Evolutionary conservation across 148 eudicot species (phyloP).

Genomic region (Fagopyrum tataricum): DNA sequence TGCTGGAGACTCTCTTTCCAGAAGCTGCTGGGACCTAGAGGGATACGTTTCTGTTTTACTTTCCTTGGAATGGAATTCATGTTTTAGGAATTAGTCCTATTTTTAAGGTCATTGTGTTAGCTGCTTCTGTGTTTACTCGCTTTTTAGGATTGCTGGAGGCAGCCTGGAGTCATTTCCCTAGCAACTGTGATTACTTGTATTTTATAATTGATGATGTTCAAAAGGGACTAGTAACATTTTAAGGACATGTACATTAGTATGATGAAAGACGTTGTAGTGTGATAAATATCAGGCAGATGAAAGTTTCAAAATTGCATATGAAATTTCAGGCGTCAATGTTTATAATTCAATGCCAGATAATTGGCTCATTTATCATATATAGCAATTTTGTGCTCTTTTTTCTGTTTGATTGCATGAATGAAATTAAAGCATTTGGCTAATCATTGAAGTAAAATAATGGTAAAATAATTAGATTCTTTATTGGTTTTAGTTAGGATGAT

Average conservation of each 20-base stretch:
- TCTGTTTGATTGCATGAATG: constrained; percentile 10
- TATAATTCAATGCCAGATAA: not conserved
- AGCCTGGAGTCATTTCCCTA: not conserved
- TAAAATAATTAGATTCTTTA: not conserved
- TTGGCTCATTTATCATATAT: not conserved
- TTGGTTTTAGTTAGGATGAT: not conserved
- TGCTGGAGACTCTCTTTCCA: not conserved
- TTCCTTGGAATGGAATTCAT: not conserved
- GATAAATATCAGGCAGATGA: not conserved
- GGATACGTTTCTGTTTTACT: not conserved
- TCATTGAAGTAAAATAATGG: not conserved
- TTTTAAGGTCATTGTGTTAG: not conserved
- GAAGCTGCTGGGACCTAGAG: not conserved
- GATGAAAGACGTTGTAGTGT: not conserved
- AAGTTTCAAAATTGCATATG: not conserved
- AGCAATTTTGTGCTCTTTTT: not conserved
- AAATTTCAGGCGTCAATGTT: not conserved
- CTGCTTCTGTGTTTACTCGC: not conserved
- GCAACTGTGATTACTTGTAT: too few species aligned
- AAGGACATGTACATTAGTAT: not conserved
- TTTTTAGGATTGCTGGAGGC: not conserved
- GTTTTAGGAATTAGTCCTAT: not conserved
- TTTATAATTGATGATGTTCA: not conserved
- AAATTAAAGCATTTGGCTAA: not conserved
- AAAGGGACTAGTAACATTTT: not conserved